These are phyloP conservation scores for Phytophthora ramorum DNA, from an alignment of 352 stramenopile species.

Conservation along the genomic window DNA sequence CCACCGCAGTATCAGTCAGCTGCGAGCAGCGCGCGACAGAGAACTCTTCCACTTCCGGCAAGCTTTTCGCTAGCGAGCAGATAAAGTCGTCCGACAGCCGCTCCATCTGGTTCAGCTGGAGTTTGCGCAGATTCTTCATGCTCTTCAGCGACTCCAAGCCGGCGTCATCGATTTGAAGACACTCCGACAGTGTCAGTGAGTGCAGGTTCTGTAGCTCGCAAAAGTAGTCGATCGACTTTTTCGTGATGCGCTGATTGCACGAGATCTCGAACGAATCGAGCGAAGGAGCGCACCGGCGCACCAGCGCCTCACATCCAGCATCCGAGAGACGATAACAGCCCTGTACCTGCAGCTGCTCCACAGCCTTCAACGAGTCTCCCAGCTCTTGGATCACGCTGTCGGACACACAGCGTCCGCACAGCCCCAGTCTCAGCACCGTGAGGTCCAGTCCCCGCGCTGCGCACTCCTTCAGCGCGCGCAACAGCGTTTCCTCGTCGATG, in stretches of 20 bases:
- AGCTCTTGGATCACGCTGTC: constrained; percentile 79
- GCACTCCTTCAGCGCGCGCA: constrained; percentile 62
- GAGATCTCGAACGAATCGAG: constrained; percentile 80
- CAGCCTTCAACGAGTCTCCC: constrained; percentile 62
- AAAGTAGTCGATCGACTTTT: constrained; percentile 78
- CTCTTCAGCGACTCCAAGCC: constrained; percentile 63
- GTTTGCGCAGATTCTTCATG: constrained; percentile 70
- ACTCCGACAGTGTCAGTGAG: constrained; percentile 77
- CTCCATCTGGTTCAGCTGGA: constrained; percentile 85
- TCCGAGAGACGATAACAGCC: constrained; percentile 85
- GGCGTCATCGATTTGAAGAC: constrained; percentile 71
- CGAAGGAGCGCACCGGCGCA: constrained; percentile 73
- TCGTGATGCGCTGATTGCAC: constrained; percentile 86
- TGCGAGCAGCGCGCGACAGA: constrained; percentile 78
- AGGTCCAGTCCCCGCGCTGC: constrained; percentile 51
- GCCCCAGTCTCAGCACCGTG: constrained; percentile 64
- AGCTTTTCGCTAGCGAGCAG: constrained; percentile 44
- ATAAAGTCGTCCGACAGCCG: constrained; percentile 71
- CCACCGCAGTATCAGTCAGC: constrained; percentile 58
- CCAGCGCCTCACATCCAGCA: constrained; percentile 62
- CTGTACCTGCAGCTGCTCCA: constrained; percentile 75
- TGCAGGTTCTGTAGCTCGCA: constrained; percentile 70
- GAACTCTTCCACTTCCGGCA: constrained; percentile 67
- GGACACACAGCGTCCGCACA: constrained; percentile 79
- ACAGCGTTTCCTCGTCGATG: constrained; percentile 74